Conservation (phyloP, 1,284 basidiomycete species). For the Malassezia nana region DNA sequence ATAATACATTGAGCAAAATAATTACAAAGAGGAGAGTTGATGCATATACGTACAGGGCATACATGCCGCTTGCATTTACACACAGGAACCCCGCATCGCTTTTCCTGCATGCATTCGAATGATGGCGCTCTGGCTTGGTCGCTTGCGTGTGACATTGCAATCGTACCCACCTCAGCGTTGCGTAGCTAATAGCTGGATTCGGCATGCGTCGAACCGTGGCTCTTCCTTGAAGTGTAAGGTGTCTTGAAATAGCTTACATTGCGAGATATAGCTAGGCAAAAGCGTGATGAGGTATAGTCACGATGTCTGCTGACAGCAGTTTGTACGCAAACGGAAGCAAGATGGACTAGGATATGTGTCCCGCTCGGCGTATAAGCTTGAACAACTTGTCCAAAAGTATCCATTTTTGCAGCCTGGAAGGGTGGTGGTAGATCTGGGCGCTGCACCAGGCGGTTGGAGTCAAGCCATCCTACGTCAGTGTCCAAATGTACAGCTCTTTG, state of each 20-base stretch:
- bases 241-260: conserved; percentile 1
- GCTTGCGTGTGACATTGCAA: no score
- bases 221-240: conserved; percentile 12
- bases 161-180: no score
- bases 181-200: not conserved
- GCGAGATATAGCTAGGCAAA: not conserved
- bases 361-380: conserved; percentile 38
- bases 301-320: not conserved
- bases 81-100: not conserved
- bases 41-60: no score
- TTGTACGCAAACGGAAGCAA: conserved; percentile 1
- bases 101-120: not conserved
- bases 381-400: conserved; percentile 30
- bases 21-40: not conserved
- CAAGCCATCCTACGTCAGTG: conserved; percentile 21
- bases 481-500: conserved; percentile 19
- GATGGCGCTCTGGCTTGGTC: no score
- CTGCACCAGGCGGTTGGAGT: conserved; percentile 41
- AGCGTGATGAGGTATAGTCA: not conserved
- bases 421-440: conserved; percentile 35
- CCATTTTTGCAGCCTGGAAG: conserved; percentile 23
- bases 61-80: not conserved
- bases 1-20: not conserved
- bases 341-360: conserved; percentile 22
- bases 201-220: not conserved